Base-by-base conservation (phyloP, 148 eudicot species). In the Drosera capensis region DNA sequence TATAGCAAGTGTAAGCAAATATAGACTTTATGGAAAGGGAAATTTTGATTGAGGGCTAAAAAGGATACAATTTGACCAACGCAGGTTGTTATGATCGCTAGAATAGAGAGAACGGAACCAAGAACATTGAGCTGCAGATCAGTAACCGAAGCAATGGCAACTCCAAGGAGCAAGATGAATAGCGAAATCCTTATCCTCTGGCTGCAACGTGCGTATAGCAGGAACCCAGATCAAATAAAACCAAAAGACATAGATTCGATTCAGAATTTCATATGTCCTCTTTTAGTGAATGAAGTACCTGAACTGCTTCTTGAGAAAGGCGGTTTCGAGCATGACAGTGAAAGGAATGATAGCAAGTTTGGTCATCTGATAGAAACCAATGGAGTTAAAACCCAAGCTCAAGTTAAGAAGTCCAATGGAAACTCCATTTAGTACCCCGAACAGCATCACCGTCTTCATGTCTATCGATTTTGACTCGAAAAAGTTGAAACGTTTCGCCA, bases 41-140 rank as follows among this genome's bases (percentile, higher is more conserved):
- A 12, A 19, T 23, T 28, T 15, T 28, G 3, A 39, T 25, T 54
- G 14, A 71, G 64, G 55, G 15, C 25, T 25, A 55, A 25, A 16
- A 53, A 66, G 73, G 77, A 77, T 88, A 88, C 96, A 57, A 88
- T 88, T 53, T 88, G 96, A 2, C 86, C 96, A 52, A 83, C 79
- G 44, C 96, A 88, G 17, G 96, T 88, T 8, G 94, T 83, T 30
- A 69, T 18, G 34, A 88, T 83, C 20, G 96, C 96, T 2, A 88
- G 83, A 68, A 61, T 68, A 8, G 96, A 88, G 26, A 88, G 73
- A 37, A 83, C 36, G 23, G 92, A 57, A 2, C 96, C 96, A 2
- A 88, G 71, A 22, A 83, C 58, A 51, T 80, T 88, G 57, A 88
- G 94, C 57, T 88, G 96, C 16, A 88, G 70, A 61, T 88, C 96